A percentile compares a stretch with the other conserved stretches of the same genome.
phyloP scores from a whole-genome alignment of 805 yeast species.

The Candida ficus region DNA sequence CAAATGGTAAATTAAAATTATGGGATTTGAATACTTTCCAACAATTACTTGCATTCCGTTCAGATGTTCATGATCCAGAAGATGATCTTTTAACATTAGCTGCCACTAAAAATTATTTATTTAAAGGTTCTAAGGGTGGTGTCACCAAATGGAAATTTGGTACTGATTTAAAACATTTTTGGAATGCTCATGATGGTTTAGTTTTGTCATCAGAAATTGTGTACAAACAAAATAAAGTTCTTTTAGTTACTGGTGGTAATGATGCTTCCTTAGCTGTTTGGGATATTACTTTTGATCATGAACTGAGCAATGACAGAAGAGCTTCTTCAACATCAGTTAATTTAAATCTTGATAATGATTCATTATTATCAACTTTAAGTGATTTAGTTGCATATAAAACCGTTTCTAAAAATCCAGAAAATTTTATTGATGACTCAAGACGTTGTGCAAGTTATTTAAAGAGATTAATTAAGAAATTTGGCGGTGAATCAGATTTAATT shows the following conservation, averaged over 20 bases:
- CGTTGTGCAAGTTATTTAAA: constrained; percentile 77
- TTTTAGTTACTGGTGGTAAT: constrained; percentile 62
- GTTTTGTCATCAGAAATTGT: constrained; percentile 55
- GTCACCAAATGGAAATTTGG: constrained; percentile 48
- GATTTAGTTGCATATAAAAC: constrained; percentile 67
- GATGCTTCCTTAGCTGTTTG: constrained; percentile 69
- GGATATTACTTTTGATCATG: constrained; percentile 39
- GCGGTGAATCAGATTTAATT: constrained; percentile 64
- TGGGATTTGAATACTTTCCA: constrained; percentile 89
- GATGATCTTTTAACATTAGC: constrained; percentile 51
- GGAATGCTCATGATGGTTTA: constrained; percentile 50
- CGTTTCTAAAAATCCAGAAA: constrained; percentile 68
- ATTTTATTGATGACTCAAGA: constrained; percentile 71
- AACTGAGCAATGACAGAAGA: constrained; percentile 6
- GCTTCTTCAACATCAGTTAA: constrained; percentile 11
- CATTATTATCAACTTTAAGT: constrained; percentile 56
- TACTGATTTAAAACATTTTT: constrained; percentile 37
- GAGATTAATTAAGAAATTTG: constrained; percentile 57
- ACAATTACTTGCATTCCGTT: constrained; percentile 40
- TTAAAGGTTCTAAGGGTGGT: constrained; percentile 48
- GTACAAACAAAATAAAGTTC: constrained; percentile 33
- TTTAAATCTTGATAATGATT: constrained; percentile 45
- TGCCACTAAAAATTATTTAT: constrained; percentile 50
- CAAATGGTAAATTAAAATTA: constrained; percentile 67
- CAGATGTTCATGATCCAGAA: constrained; percentile 29